phyloP scores from a whole-genome alignment of 805 yeast genomes.

The Wickerhamomyces bovis region DNA sequence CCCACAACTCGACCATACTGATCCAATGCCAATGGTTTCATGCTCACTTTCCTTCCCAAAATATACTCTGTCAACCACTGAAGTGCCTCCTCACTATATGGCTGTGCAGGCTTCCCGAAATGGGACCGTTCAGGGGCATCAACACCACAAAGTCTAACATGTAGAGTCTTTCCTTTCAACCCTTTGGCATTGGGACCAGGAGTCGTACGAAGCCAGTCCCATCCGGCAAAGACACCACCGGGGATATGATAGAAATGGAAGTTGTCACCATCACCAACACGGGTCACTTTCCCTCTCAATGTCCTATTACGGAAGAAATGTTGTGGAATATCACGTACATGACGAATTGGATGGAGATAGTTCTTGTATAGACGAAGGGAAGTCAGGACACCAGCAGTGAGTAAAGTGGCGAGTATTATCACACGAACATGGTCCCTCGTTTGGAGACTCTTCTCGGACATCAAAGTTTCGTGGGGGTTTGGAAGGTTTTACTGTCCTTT shows the following conservation, averaged over 20 bases:
- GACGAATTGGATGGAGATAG: slow-evolving; percentile 44
- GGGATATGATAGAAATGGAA: slow-evolving; percentile 91
- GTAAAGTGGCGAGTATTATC: slow-evolving; percentile 25
- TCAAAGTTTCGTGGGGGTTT: too few species aligned
- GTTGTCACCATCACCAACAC: slow-evolving; percentile 96
- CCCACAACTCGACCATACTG: slow-evolving; percentile 89
- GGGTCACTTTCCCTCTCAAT: slow-evolving; percentile 68
- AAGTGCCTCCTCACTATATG: slow-evolving; percentile 78
- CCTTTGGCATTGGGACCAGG: slow-evolving; percentile 50
- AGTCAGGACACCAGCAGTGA: slow-evolving; percentile 36
- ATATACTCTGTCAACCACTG: slow-evolving; percentile 65
- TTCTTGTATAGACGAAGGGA: slow-evolving; percentile 38
- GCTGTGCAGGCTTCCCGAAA: slow-evolving; percentile 91
- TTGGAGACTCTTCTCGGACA: too few species aligned
- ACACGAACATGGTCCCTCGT: slow-evolving; percentile 5
- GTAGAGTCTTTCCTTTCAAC: slow-evolving; percentile 59
- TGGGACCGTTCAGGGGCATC: slow-evolving; percentile 97
- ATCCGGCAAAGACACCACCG: slow-evolving; percentile 81
- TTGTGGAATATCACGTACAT: slow-evolving; percentile 45
- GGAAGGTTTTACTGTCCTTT: too few species aligned
- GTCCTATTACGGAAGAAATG: slow-evolving; percentile 37
- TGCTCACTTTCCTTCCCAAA: slow-evolving; percentile 59
- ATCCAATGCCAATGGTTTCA: slow-evolving; percentile 76
- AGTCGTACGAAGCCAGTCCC: slow-evolving; percentile 81
- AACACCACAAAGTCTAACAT: slow-evolving; percentile 81